These are phyloP conservation scores for Daedaleopsis sinensis DNA, from an alignment of 768 basidiomycete genomes.

Conservation along the genomic window DNA sequence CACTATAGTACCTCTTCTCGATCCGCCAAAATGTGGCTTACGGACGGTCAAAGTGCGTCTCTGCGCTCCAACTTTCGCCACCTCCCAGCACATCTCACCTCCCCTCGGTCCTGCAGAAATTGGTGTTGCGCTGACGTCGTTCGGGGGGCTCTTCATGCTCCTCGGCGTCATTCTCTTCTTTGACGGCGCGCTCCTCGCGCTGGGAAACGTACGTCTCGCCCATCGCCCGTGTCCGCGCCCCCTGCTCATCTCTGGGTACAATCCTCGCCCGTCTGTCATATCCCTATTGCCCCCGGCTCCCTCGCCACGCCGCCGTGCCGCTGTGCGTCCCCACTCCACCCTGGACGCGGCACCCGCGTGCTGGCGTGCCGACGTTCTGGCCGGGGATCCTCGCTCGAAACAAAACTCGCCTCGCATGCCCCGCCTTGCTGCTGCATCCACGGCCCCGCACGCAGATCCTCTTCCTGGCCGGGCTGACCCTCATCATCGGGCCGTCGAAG, in stretches of 20 bases:
- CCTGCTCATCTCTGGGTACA: background rate
- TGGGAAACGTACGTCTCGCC: constrained; percentile 83
- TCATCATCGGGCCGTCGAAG: constrained; percentile 97
- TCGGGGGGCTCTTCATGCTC: constrained; percentile 94
- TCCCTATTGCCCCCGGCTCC: background rate
- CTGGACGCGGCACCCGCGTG: background rate
- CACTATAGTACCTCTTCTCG: background rate
- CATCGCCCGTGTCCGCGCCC: constrained; percentile 9
- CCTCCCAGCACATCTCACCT: background rate
- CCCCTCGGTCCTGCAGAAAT: constrained; percentile 63
- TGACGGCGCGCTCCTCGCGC: constrained; percentile 91
- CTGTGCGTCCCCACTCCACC: background rate
- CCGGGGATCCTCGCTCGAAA: background rate
- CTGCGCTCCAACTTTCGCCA: background rate
- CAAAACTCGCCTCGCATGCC: background rate
- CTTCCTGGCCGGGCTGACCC: constrained; percentile 90
- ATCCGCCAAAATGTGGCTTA: constrained; percentile 56
- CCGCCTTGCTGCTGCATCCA: background rate
- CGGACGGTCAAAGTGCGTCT: constrained; percentile 64
- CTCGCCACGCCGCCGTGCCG: background rate
- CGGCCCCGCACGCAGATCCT: constrained; percentile 62
- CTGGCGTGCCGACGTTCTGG: background rate
- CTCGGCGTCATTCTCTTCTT: constrained; percentile 96
- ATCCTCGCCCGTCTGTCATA: background rate
- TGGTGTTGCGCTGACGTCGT: constrained; percentile 94